Conservation (phyloP, 257 asterid species). For the Solanum corneliomulleri region DNA sequence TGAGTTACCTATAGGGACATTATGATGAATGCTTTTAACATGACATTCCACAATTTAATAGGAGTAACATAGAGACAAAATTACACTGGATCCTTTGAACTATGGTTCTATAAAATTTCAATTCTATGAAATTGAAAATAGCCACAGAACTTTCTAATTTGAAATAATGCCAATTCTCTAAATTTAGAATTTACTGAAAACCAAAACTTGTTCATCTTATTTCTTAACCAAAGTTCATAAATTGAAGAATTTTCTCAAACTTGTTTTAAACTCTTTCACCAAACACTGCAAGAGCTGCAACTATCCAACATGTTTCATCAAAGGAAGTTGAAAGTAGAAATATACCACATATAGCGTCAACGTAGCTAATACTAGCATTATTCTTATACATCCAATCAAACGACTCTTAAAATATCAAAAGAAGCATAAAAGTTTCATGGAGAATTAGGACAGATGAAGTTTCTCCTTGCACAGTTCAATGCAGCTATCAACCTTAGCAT, state of each 20-base stretch:
- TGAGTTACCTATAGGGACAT: too few relatives aligned
- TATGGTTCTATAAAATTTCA: not conserved
- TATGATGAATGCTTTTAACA: too few relatives aligned
- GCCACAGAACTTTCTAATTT: not conserved
- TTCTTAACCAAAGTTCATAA: not conserved
- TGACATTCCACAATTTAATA: too few relatives aligned
- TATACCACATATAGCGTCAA: not conserved
- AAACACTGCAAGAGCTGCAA: not conserved
- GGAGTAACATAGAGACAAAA: not conserved
- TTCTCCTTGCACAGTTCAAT: not conserved
- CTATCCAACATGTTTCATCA: not conserved
- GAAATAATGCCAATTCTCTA: not conserved
- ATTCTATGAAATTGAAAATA: not conserved
- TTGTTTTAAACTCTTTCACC: not conserved
- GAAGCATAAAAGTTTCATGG: not conserved
- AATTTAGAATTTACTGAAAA: not conserved
- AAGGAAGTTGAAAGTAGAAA: not conserved
- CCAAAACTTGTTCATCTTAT: not conserved
- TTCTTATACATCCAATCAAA: not conserved
- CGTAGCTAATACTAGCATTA: not conserved
- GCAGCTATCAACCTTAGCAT: slow-evolving; percentile 1
- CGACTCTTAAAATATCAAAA: not conserved
- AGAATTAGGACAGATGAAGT: not conserved
- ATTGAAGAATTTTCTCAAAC: not conserved
- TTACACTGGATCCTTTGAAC: not conserved